These are phyloP conservation scores for Lanzia echinophila DNA, from an alignment of 2,329 filamentous ascomycete genomes.

Conservation along the genomic window DNA sequence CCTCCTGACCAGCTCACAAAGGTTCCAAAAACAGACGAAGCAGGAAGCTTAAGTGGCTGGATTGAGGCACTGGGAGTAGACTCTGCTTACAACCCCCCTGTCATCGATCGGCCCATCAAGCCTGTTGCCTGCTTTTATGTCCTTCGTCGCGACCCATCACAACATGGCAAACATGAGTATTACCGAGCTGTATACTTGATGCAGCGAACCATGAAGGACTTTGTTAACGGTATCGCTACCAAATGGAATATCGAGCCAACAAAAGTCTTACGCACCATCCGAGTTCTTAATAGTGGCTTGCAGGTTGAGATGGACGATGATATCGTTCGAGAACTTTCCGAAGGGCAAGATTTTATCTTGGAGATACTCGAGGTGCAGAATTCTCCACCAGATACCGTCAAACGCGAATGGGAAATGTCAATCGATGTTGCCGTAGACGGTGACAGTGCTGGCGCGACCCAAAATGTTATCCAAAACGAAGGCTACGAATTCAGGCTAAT, in stretches of 20 bases:
- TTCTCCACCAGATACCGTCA: constrained; percentile 34
- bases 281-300: constrained; percentile 65
- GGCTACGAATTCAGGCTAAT: constrained; percentile 31
- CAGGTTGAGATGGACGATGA: constrained; percentile 89
- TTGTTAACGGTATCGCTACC: constrained; percentile 63
- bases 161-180: constrained; percentile 45
- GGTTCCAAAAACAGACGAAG: constrained; percentile 49
- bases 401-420: constrained; percentile 57
- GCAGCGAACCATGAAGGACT: constrained; percentile 66
- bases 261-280: constrained; percentile 64
- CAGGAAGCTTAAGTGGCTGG: constrained; percentile 67
- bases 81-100: constrained; percentile 70
- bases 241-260: constrained; percentile 77
- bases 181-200: constrained; percentile 83
- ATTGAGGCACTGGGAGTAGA: constrained; percentile 94
- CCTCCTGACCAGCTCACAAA: constrained; percentile 48
- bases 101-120: constrained; percentile 60
- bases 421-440: constrained; percentile 38
- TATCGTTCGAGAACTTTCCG: constrained; percentile 71
- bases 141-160: constrained; percentile 46
- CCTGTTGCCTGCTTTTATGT: constrained; percentile 86
- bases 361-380: constrained; percentile 43
- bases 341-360: constrained; percentile 86
- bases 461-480: constrained; percentile 22
- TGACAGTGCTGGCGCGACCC: constrained; percentile 19